phyloP scores from a whole-genome alignment of 768 basidiomycete genomes.

The Tricholoma bakamatsutake region DNA sequence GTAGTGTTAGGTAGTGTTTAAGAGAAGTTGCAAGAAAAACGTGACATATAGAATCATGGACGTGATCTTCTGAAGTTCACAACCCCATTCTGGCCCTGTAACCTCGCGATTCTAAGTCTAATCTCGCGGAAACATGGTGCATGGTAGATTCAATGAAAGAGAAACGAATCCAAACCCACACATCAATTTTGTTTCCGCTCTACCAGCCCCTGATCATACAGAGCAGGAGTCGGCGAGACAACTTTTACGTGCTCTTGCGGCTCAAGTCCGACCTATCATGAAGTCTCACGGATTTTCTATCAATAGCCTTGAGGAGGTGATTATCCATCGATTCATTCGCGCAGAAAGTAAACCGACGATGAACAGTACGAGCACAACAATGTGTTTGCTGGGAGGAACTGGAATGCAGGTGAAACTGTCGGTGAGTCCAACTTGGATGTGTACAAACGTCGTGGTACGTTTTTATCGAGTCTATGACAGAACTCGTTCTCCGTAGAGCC shows the following conservation, averaged over 20 bases:
- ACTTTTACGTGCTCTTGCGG: slow-evolving; percentile 71
- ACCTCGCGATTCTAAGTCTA: too few species aligned
- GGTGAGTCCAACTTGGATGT: slow-evolving; percentile 40
- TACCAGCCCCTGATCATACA: slow-evolving; percentile 35
- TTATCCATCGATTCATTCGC: background rate
- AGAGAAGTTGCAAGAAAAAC: too few species aligned
- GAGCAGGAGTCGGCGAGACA: slow-evolving; percentile 63
- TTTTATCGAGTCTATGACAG: slow-evolving; percentile 29
- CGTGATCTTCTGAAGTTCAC: too few species aligned
- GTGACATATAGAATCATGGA: too few species aligned
- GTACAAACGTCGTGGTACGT: background rate
- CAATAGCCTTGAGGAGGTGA: slow-evolving; percentile 80
- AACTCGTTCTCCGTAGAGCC: slow-evolving; percentile 64
- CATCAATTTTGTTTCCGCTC: slow-evolving; percentile 68
- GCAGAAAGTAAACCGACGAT: background rate
- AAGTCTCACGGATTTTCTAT: slow-evolving; percentile 69
- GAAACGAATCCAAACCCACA: slow-evolving; percentile 70
- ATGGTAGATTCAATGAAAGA: slow-evolving; percentile 61
- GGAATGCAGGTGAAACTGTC: slow-evolving; percentile 78
- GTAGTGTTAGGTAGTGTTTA: too few species aligned
- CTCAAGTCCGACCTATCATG: slow-evolving; percentile 82
- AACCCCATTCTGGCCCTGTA: too few species aligned
- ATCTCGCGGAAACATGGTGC: slow-evolving; percentile 49
- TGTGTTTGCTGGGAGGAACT: slow-evolving; percentile 80
- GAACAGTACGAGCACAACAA: slow-evolving; percentile 69